These are phyloP conservation scores for Echites panduratus DNA, from an alignment of 257 asterid species.

Conservation along the genomic window DNA sequence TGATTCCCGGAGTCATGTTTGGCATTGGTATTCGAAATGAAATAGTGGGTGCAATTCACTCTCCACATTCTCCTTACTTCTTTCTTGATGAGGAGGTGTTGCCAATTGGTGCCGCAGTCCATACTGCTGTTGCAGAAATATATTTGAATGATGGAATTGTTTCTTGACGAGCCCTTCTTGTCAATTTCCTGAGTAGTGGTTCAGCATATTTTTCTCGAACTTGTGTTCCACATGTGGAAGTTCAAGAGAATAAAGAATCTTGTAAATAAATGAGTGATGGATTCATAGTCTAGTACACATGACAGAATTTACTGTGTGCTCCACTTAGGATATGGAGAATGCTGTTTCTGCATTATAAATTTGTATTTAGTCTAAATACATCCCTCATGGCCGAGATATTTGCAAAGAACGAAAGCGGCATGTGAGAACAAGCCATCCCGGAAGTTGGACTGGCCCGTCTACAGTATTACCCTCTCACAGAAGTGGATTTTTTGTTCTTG, in stretches of 20 bases:
- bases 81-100: slow-evolving; percentile 69
- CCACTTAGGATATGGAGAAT: background rate
- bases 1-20: slow-evolving; percentile 67
- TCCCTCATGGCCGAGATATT: background rate
- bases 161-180: background rate
- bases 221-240: background rate
- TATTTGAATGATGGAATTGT: slow-evolving; percentile 25
- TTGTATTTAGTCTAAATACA: background rate
- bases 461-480: background rate
- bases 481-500: background rate
- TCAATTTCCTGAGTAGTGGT: background rate
- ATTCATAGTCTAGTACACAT: too few species aligned
- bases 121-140: slow-evolving; percentile 37
- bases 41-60: slow-evolving; percentile 49
- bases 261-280: background rate
- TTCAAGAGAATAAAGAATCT: background rate
- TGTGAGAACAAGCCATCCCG: background rate
- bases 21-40: slow-evolving; percentile 60
- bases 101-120: slow-evolving; percentile 66
- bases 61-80: slow-evolving; percentile 78
- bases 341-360: background rate
- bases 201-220: background rate
- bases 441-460: background rate
- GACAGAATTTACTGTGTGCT: background rate
- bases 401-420: background rate